A percentile compares a stretch with the other conserved stretches of the same genome.
phyloP scores from a whole-genome alignment of 768 basidiomycete genomes.

The Leucogyrophana mollusca region DNA sequence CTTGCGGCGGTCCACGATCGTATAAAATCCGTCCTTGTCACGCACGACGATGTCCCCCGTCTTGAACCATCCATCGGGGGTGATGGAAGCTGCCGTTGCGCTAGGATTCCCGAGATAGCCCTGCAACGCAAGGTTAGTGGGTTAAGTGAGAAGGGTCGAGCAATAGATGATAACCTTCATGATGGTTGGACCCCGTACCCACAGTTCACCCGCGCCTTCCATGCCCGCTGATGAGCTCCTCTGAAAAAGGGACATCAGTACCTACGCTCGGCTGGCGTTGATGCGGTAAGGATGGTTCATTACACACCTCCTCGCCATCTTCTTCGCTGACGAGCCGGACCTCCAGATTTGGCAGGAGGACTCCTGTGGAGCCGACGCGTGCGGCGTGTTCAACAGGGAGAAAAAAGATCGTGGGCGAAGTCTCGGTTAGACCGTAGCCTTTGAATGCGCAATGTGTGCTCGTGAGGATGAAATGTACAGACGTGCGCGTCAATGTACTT shows the following conservation, averaged over 20 bases:
- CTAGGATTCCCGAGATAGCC: slow-evolving; percentile 74
- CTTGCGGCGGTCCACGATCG: slow-evolving; percentile 72
- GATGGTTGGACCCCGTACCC: slow-evolving; percentile 73
- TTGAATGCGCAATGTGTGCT: slow-evolving; percentile 1
- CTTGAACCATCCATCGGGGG: slow-evolving; percentile 79
- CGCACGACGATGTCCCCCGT: slow-evolving; percentile 79
- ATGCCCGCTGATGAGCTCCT: slow-evolving; percentile 11
- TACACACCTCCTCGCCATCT: slow-evolving; percentile 52
- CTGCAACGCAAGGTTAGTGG: slow-evolving; percentile 28
- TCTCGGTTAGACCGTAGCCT: slow-evolving; percentile 84
- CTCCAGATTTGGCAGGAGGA: slow-evolving; percentile 73
- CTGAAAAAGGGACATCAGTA: too few species aligned
- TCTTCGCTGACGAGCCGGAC: slow-evolving; percentile 68
- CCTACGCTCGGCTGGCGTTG: too few species aligned
- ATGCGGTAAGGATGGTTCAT: too few species aligned
- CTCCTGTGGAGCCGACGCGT: slow-evolving; percentile 67
- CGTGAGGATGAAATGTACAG: background rate
- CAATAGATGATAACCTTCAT: slow-evolving; percentile 60
- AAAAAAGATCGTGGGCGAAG: slow-evolving; percentile 68
- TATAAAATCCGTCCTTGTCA: slow-evolving; percentile 70
- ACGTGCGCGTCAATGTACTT: background rate
- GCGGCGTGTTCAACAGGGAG: slow-evolving; percentile 42
- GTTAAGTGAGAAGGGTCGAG: background rate
- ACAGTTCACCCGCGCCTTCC: slow-evolving; percentile 69
- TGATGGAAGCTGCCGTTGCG: slow-evolving; percentile 71